Conservation (phyloP, 768 basidiomycete genomes). For the Termitomyces sp. region DNA sequence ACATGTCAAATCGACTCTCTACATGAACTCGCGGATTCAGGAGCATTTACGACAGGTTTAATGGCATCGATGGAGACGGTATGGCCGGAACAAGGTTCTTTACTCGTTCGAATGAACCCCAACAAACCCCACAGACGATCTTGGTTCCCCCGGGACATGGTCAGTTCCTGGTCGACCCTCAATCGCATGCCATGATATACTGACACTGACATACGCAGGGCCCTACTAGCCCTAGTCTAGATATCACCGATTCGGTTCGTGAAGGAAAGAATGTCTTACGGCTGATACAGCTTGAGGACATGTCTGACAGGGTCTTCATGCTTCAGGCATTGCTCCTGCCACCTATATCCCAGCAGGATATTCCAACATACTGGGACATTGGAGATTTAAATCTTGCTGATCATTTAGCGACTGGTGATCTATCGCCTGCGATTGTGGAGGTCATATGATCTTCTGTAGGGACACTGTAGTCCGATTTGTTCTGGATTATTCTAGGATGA, state of each 20-base stretch:
- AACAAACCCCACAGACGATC: slow-evolving; percentile 23
- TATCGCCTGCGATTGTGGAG: slow-evolving; percentile 5
- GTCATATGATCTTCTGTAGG: neutral
- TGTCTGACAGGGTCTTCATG: slow-evolving; percentile 37
- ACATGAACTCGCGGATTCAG: slow-evolving; percentile 13
- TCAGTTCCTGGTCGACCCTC: slow-evolving; percentile 17
- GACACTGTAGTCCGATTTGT: neutral
- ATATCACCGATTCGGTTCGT: slow-evolving; percentile 34
- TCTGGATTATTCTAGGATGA: neutral
- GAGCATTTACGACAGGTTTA: slow-evolving; percentile 19
- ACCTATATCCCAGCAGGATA: neutral
- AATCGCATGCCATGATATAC: neutral
- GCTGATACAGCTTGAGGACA: slow-evolving; percentile 41
- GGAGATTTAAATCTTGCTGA: neutral
- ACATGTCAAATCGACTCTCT: slow-evolving; percentile 8
- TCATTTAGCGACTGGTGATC: neutral
- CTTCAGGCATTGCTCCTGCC: slow-evolving; percentile 28
- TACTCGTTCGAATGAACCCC: slow-evolving; percentile 42
- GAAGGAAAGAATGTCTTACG: slow-evolving; percentile 42
- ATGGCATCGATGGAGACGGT: slow-evolving; percentile 18
- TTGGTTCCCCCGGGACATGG: slow-evolving; percentile 40
- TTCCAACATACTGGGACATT: neutral
- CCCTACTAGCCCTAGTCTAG: slow-evolving; percentile 20
- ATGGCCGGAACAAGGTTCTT: slow-evolving; percentile 43
- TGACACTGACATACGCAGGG: slow-evolving; percentile 16